Percentiles rank a stretch among this genome's conserved stretches.
These are phyloP conservation scores for Gnomoniopsis sp. DNA, from an alignment of 2,329 filamentous ascomycete species.

Conservation along the genomic window DNA sequence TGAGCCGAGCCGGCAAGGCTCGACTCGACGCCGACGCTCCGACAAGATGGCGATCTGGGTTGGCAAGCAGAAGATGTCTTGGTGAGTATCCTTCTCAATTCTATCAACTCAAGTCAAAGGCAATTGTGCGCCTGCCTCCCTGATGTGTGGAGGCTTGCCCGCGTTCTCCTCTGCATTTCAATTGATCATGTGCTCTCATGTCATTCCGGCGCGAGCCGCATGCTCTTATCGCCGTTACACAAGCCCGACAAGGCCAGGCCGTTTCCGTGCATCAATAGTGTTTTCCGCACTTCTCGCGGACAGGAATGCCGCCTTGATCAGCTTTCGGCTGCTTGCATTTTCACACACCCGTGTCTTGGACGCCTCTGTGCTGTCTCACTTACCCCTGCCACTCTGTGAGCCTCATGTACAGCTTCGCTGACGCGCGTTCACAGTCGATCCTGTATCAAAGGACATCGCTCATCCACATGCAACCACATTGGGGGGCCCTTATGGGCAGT, in stretches of 20 bases:
- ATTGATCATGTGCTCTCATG: background rate
- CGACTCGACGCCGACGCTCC: background rate
- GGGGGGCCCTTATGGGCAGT: conserved; percentile 39
- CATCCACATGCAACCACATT: conserved; percentile 67
- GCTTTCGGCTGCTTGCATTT: background rate
- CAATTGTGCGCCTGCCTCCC: background rate
- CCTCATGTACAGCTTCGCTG: background rate
- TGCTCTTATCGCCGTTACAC: background rate
- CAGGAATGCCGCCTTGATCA: background rate
- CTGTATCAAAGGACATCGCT: conserved; percentile 73
- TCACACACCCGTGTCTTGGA: background rate
- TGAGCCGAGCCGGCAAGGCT: conserved; percentile 14
- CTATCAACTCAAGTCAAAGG: background rate
- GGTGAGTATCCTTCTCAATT: conserved; percentile 7
- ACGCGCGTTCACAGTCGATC: conserved; percentile 51
- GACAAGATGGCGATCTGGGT: conserved; percentile 18
- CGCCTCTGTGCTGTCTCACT: background rate
- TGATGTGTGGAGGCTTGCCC: background rate
- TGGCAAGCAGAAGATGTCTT: conserved; percentile 20
- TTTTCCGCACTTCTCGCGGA: background rate
- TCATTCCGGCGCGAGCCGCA: background rate
- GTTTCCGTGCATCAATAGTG: background rate
- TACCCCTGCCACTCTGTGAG: background rate
- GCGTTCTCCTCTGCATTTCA: background rate
- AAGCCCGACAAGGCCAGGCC: background rate